phyloP scores from a whole-genome alignment of 805 yeast species.

The Cyberlindnera mrakii region DNA sequence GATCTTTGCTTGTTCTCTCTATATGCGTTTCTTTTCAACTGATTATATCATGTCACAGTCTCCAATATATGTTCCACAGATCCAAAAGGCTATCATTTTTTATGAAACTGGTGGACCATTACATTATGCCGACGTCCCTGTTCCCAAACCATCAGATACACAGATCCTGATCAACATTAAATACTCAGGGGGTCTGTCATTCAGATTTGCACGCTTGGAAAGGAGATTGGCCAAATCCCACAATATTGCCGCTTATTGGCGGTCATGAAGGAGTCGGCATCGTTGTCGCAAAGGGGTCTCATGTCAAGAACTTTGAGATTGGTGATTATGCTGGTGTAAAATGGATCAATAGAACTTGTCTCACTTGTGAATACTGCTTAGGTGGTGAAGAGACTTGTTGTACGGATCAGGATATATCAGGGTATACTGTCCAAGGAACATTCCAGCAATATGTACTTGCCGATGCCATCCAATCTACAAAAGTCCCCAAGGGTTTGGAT shows the following conservation, averaged over 20 bases:
- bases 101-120: constrained; percentile 42
- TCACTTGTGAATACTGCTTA: constrained; percentile 58
- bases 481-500: constrained; percentile 46
- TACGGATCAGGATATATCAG: constrained; percentile 59
- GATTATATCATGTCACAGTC: background rate
- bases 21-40: background rate
- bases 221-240: constrained; percentile 55
- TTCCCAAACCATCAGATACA: constrained; percentile 48
- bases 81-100: constrained; percentile 46
- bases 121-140: constrained; percentile 42
- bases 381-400: constrained; percentile 58
- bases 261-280: constrained; percentile 74
- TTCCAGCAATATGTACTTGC: constrained; percentile 64
- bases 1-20: too few species aligned
- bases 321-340: constrained; percentile 65
- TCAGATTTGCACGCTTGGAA: constrained; percentile 50
- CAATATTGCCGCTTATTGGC: constrained; percentile 57
- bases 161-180: constrained; percentile 50
- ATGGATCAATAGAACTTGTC: constrained; percentile 64
- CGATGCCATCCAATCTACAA: constrained; percentile 57
- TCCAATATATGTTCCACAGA: constrained; percentile 25
- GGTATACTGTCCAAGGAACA: constrained; percentile 79
- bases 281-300: constrained; percentile 54
- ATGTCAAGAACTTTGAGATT: constrained; percentile 50
- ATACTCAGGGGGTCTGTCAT: constrained; percentile 65